These are phyloP conservation scores for Asterella californica DNA, from an alignment of 225 moss, liverwort and hornwort species.

Conservation along the genomic window DNA sequence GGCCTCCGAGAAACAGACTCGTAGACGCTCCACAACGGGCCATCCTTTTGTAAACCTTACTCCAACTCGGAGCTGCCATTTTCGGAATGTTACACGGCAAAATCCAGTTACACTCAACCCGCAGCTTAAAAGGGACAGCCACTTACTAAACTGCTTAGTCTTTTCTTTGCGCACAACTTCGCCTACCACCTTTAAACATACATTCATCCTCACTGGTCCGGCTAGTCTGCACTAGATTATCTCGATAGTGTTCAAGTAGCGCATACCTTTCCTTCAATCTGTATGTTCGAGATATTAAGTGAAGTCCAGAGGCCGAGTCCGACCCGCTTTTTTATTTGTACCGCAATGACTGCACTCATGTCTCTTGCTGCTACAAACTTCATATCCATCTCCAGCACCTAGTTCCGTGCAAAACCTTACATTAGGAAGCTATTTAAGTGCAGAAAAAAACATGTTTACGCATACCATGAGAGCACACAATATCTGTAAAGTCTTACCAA, in stretches of 20 bases:
- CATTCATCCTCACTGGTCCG: too few relatives aligned
- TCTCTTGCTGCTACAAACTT: slow-evolving; percentile 71
- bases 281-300: slow-evolving; percentile 66
- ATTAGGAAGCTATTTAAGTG: not conserved
- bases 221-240: not conserved
- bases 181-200: too few relatives aligned
- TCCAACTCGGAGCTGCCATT: slow-evolving; percentile 59
- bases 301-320: slow-evolving; percentile 86
- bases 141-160: too few relatives aligned
- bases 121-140: not conserved
- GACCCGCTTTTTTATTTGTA: slow-evolving; percentile 70
- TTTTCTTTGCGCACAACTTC: too few relatives aligned
- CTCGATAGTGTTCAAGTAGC: not conserved
- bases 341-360: slow-evolving; percentile 76
- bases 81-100: not conserved
- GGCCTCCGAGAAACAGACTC: slow-evolving; percentile 66
- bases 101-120: too few relatives aligned
- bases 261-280: slow-evolving; percentile 74
- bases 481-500: slow-evolving; percentile 40
- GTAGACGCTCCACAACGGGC: slow-evolving; percentile 73
- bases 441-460: not conserved
- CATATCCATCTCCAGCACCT: slow-evolving; percentile 78
- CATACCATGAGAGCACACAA: not conserved
- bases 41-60: slow-evolving; percentile 69
- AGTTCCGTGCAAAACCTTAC: slow-evolving; percentile 20